phyloP scores from a whole-genome alignment of 768 basidiomycete genomes.

The Leccinum uliginosum region DNA sequence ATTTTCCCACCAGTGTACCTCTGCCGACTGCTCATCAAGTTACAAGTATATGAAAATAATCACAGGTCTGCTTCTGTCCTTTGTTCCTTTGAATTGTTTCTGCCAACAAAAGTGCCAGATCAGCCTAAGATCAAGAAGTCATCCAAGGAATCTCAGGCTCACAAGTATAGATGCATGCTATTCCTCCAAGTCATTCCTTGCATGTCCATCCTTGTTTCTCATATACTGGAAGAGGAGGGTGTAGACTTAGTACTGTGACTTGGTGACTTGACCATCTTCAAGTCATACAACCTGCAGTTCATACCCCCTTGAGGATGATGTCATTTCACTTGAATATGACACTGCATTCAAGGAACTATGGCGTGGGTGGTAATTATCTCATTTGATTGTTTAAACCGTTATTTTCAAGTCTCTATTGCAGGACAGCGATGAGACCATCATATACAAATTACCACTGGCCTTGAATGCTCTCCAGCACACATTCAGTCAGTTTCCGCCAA shows the following conservation, averaged over 20 bases:
- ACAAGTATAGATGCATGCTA: conserved; percentile 81
- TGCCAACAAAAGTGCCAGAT: conserved; percentile 48
- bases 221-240: no score
- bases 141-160: conserved; percentile 57
- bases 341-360: conserved; percentile 83
- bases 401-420: conserved; percentile 27
- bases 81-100: no score
- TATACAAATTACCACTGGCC: no score
- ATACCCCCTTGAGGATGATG: conserved; percentile 91
- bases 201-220: conserved; percentile 77
- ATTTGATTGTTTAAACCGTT: background rate
- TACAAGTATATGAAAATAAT: no score
- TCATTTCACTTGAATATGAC: conserved; percentile 86
- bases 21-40: no score
- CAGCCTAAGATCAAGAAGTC: conserved; percentile 93
- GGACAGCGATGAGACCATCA: conserved; percentile 93
- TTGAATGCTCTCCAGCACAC: conserved; percentile 77
- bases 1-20: no score
- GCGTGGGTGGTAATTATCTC: conserved; percentile 64
- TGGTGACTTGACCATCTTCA: conserved; percentile 87
- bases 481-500: conserved; percentile 87
- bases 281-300: conserved; percentile 87
- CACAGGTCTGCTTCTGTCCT: no score
- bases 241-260: no score
- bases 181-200: conserved; percentile 89